Conservation (phyloP, 495 filamentous ascomycete species). For the Penicillium manginii region DNA sequence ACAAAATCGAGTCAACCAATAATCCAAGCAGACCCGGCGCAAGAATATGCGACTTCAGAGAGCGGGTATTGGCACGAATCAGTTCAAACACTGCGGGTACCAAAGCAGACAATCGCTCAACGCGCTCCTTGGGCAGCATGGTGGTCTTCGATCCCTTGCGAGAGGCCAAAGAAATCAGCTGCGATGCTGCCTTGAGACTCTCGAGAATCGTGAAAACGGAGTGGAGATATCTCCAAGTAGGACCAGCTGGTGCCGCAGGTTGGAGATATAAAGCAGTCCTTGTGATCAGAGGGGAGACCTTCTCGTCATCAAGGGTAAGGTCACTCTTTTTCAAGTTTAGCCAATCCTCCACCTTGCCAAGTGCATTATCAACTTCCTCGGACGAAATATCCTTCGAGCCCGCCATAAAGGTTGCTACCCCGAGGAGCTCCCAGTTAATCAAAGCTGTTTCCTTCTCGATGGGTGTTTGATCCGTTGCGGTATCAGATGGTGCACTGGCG, state of each 20-base stretch:
- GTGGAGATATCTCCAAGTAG: conserved; percentile 50
- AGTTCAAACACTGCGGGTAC: conserved; percentile 37
- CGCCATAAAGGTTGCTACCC: conserved; percentile 37
- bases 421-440: conserved; percentile 39
- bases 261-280: conserved; percentile 31
- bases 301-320: conserved; percentile 25
- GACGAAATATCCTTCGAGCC: conserved; percentile 40
- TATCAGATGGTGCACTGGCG: conserved; percentile 30
- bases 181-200: conserved; percentile 42
- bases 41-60: conserved; percentile 41
- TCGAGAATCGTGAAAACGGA: conserved; percentile 40
- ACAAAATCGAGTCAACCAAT: conserved; percentile 40
- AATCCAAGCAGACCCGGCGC: conserved; percentile 42
- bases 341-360: conserved; percentile 42
- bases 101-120: conserved; percentile 32
- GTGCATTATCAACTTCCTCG: conserved; percentile 35
- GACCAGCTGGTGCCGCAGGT: conserved; percentile 32
- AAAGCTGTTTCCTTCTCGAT: conserved; percentile 38
- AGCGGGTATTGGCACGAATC: conserved; percentile 37
- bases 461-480: conserved; percentile 37
- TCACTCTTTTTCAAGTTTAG: conserved; percentile 31
- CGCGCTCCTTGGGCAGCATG: conserved; percentile 40
- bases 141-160: conserved; percentile 38
- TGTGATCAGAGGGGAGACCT: conserved; percentile 28
- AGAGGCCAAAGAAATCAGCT: conserved; percentile 32